Percentiles rank a stretch among this genome's conserved stretches.
phyloP scores from a whole-genome alignment of 371 early-diverging fungal species.

The Mucor sp. region DNA sequence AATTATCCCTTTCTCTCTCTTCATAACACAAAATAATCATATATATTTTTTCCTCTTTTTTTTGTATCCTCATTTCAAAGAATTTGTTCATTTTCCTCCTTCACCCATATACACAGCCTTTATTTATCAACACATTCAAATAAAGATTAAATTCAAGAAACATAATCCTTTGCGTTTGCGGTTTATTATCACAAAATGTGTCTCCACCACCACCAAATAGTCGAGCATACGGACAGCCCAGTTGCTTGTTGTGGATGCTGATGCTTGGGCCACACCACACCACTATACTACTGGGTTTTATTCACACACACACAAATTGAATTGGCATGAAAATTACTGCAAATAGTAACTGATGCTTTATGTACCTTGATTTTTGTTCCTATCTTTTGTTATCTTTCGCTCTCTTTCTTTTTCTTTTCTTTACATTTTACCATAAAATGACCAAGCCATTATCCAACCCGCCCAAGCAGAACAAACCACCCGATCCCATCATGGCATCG shows the following conservation, averaged over 20 bases:
- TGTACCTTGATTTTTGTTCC: not conserved
- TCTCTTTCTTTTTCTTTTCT: not conserved
- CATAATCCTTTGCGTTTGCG: not conserved
- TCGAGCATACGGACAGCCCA: too few relatives aligned
- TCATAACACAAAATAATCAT: constrained; percentile 5
- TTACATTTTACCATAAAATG: not conserved
- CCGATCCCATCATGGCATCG: not conserved
- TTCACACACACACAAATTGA: not conserved
- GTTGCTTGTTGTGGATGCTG: too few relatives aligned
- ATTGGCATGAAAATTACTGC: not conserved
- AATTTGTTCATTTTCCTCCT: not conserved
- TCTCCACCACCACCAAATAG: too few relatives aligned
- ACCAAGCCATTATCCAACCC: not conserved
- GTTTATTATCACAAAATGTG: too few relatives aligned
- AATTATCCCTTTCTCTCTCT: not conserved
- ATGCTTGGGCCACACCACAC: too few relatives aligned
- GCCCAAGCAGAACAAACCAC: not conserved
- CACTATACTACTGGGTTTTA: not conserved
- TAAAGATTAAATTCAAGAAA: not conserved
- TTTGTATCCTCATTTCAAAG: constrained; percentile 2
- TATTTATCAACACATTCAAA: not conserved
- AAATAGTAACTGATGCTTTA: not conserved
- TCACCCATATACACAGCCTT: constrained; percentile 3
- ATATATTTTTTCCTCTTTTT: not conserved
- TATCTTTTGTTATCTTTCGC: not conserved